Evolutionary conservation across 495 filamentous ascomycete genomes (phyloP), one percentile per base, ranked within the genome.

Genomic region (Penicillium salamii): DNA sequence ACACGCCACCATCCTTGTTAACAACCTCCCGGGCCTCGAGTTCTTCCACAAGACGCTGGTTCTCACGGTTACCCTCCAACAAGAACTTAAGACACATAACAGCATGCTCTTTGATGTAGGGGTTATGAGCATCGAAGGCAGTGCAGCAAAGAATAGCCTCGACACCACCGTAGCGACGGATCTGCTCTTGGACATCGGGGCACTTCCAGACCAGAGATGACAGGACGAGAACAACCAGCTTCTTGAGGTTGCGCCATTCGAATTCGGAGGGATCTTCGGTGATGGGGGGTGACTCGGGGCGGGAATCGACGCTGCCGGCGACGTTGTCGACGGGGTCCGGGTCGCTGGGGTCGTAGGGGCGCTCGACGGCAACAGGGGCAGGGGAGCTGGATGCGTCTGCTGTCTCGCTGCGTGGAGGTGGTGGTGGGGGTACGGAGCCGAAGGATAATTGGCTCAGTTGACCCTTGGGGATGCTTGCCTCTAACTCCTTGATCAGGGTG

Each of bases 201-300:
- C 76, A 81, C 81, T 95, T 76, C 89, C 89, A 78, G 50, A 95
- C 81, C 6, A 97, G 79, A 3, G 86, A 89, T 3, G 86, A 88
- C 8, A 96, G 80, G 18, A 96, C 91, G 43, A 91, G 84, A 3
- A 97, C 83, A 19, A 93, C 86, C 39, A 95, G 84, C 53, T 90
- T 91, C 72, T 97, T 97, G 54, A 97, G 83, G 49, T 91, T 93
- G 29, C 87, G 77, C 91, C 91, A 97, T 46, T 93, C 87, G 62
- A 95, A 97, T 55, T 95, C 87, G 29, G 88, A 84, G 0, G 90
- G 89, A 36, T 89, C 85, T 49, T 93, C 89, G 29, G 80, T 80
- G 39, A 85, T 85, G n/a, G 78, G 85, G 12, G 78, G 80, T 14
- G 84, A 61, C 61, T 81, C 62, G 55, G 81, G 60, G 61, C 81